Evolutionary conservation across 2,329 filamentous ascomycete species (phyloP), one percentile per base, ranked within the genome.

Genomic region (Acrocalymma vagum): DNA sequence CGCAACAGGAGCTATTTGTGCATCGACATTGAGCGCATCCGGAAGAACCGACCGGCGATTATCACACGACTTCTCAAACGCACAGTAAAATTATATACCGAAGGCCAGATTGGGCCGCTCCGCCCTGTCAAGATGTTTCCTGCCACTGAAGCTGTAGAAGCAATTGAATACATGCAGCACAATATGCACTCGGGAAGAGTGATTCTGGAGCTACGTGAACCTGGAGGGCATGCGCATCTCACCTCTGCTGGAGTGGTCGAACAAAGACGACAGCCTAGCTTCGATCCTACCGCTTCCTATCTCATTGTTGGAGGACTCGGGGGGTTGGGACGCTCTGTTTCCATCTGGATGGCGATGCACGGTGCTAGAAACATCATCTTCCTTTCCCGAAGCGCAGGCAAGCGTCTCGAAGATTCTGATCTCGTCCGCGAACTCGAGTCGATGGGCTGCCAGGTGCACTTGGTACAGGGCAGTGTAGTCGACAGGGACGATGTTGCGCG

Each of bases 131-230:
- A 52, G 0, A 33, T 20, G 0, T 66, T 70, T 25, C 48, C 53
- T 8, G 50, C 41, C 6, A 9, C 23, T 5, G 38, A 67, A 0
- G 42, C 72, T 6, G 28, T 48, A 3, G 46, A 49, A 1, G 69
- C 67, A 0, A 51, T 73, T 20, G 30, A 52, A 5, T 56, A 52
- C 37, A 61, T 75, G 27, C 63, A 64, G 13, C 38, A 51, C 8
- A 68, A 72, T 0, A 60, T 59, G 9, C 71, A 73, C 30, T 63
- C 67, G 2, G 72, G 73, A 6, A 75, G 74, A 48, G 51, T 74
- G 2, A 66, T 74, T 7, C 43, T 75, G 9, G 38, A 53, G 7
- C 35, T 47, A 29, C 43, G 22, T 20, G 26, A 47, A 14, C 13
- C 33, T 5, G 20, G 24, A 5, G 20, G 37, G 3, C 18, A 30